Evolutionary conservation across 2,329 filamentous ascomycete genomes (phyloP).

Genomic region (Parastagonospora nodorum): DNA sequence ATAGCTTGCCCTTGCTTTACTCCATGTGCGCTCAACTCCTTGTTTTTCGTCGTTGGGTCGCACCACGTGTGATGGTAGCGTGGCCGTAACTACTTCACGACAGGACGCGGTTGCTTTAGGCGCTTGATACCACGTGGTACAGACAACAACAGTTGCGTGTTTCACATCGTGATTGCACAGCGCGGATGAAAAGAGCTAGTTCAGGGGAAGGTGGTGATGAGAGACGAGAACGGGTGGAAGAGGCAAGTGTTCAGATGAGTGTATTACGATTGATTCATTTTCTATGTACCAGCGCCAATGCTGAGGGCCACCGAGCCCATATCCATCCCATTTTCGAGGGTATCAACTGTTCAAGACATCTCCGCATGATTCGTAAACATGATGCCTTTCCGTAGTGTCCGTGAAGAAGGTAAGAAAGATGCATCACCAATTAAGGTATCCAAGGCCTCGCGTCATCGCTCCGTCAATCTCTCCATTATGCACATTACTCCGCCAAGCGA

Average conservation of each 20-base stretch:
- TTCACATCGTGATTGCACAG: not conserved
- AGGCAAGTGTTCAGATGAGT: too few relatives aligned
- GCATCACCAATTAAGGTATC: conserved; percentile 24
- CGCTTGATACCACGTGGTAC: too few relatives aligned
- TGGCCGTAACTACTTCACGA: too few relatives aligned
- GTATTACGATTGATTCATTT: conserved; percentile 26
- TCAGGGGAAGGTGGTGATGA: not conserved
- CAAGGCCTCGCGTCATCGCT: conserved; percentile 23
- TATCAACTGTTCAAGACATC: conserved; percentile 34
- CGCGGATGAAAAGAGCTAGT: not conserved
- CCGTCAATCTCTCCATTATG: conserved; percentile 31
- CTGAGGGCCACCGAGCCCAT: conserved; percentile 14
- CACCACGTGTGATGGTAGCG: too few relatives aligned
- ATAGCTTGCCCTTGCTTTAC: too few relatives aligned
- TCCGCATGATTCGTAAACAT: conserved; percentile 32
- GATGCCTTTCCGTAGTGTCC: conserved; percentile 23
- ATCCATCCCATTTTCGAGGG: conserved; percentile 25
- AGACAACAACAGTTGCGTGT: too few relatives aligned
- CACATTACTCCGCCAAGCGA: conserved; percentile 37
- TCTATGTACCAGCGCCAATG: conserved; percentile 28
- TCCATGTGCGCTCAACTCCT: too few relatives aligned
- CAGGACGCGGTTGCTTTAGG: too few relatives aligned
- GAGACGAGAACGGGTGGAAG: not conserved
- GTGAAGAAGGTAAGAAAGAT: conserved; percentile 17
- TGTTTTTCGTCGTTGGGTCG: too few relatives aligned